Percentiles rank a stretch among this genome's conserved stretches.
Evolutionary conservation across 2,329 filamentous ascomycete genomes (phyloP).

Genomic region (Epichloe hybrida): DNA sequence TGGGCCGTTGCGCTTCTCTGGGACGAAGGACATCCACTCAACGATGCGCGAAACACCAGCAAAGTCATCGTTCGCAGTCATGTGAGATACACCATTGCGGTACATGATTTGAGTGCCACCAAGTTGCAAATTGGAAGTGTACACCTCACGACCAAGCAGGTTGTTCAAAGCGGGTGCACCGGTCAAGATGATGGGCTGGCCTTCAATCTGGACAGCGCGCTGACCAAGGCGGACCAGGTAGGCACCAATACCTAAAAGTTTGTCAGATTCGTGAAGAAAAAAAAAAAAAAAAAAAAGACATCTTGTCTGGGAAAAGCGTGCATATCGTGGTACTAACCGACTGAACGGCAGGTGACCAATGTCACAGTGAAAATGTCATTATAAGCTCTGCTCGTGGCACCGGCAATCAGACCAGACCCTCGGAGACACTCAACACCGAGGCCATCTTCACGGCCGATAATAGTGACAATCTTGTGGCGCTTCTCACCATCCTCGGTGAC

Average conservation of each 20-base stretch:
- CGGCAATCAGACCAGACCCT: slow-evolving; percentile 94
- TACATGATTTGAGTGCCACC: slow-evolving; percentile 99
- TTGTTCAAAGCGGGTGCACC: slow-evolving; percentile 97
- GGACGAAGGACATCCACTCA: slow-evolving; percentile 94
- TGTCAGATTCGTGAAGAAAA: background rate
- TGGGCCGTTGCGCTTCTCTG: slow-evolving; percentile 85
- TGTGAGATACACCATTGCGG: slow-evolving; percentile 97
- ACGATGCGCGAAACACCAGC: slow-evolving; percentile 96
- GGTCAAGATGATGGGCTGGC: slow-evolving; percentile 96
- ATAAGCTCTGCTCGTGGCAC: slow-evolving; percentile 91
- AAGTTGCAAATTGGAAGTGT: slow-evolving; percentile 97
- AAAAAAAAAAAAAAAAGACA: background rate
- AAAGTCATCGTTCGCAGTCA: slow-evolving; percentile 96
- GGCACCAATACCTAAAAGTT: slow-evolving; percentile 65
- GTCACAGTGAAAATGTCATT: slow-evolving; percentile 99
- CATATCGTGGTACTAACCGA: slow-evolving; percentile 49
- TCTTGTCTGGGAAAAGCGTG: background rate
- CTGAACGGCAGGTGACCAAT: slow-evolving; percentile 91
- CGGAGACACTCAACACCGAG: slow-evolving; percentile 95
- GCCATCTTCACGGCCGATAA: slow-evolving; percentile 87
- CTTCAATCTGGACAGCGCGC: slow-evolving; percentile 96
- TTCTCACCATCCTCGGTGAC: slow-evolving; percentile 77
- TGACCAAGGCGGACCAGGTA: slow-evolving; percentile 97
- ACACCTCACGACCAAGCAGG: slow-evolving; percentile 91
- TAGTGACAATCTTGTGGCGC: slow-evolving; percentile 84